These are phyloP conservation scores for Alternaria consortialis DNA, from an alignment of 2,329 filamentous ascomycete species.

Conservation along the genomic window DNA sequence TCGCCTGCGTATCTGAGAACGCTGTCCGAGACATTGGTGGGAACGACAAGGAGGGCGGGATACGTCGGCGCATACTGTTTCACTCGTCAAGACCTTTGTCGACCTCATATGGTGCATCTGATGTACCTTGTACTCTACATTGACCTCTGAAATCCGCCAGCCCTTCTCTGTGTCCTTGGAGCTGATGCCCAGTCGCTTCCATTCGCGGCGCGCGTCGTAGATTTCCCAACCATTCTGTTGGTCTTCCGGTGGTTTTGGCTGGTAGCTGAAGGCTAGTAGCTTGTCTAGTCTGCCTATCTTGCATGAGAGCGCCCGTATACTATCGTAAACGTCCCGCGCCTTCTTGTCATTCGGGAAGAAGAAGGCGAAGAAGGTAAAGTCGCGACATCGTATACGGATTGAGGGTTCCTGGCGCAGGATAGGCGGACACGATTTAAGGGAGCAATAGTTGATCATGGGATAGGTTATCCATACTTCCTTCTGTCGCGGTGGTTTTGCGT, in stretches of 20 bases:
- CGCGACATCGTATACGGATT: conserved; percentile 86
- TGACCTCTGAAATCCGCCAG: conserved; percentile 92
- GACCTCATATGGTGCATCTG: background rate
- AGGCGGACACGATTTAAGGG: conserved; percentile 75
- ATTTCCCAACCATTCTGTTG: conserved; percentile 81
- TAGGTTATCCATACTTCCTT: conserved; percentile 93
- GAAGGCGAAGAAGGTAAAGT: conserved; percentile 94
- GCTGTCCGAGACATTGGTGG: conserved; percentile 92
- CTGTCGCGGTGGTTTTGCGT: conserved; percentile 57
- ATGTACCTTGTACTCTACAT: conserved; percentile 77
- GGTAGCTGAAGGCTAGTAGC: conserved; percentile 89
- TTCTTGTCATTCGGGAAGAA: conserved; percentile 79
- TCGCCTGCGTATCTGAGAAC: conserved; percentile 90
- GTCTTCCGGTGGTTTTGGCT: conserved; percentile 76
- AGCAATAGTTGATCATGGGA: conserved; percentile 86
- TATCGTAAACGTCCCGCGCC: conserved; percentile 87
- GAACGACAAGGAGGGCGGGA: conserved; percentile 83
- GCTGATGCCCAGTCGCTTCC: conserved; percentile 85
- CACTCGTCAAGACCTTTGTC: conserved; percentile 22
- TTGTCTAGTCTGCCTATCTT: conserved; percentile 84
- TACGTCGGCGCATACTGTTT: conserved; percentile 86
- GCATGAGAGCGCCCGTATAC: conserved; percentile 81
- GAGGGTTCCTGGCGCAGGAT: conserved; percentile 76
- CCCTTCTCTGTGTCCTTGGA: conserved; percentile 78
- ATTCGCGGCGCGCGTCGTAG: conserved; percentile 88